Evolutionary conservation across 2,329 filamentous ascomycete species (phyloP), one percentile per base, ranked within the genome.

Genomic region (Colletotrichum endophyticum): DNA sequence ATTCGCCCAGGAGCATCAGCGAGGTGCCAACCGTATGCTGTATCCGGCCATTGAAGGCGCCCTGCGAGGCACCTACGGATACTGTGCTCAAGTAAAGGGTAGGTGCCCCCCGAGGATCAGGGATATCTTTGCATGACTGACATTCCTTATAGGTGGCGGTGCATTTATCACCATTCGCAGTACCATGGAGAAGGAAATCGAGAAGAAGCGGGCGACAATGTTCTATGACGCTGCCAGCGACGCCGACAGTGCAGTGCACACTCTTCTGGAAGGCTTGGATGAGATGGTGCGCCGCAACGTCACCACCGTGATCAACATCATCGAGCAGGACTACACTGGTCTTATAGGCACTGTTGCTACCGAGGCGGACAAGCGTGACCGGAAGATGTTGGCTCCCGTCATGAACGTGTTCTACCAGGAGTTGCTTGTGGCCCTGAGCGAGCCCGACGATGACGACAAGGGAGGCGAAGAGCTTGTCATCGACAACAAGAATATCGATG

Each of bases 271-370:
- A 30, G 19, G 12, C 6, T n/a, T 75, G 6, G 73, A 69, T 4
- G 36, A 22, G 12, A 64, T 9, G 5, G 27, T 76, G 25, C 64
- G 9, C 13, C 4, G 44, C 12, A 44, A 64, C n/a, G 12, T 56
- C n/a, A 61, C 59, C 6, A 7, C 19, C 6, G 4, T 91, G 83
- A 78, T 79, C 82, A 3, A 86, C 86, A 67, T 53, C 74, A 63
- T 7, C 80, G 82, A 36, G 87, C 27, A 76, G 25, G 73, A 76
- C 39, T 76, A 76, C 28, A 36, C 44, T 9, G 15, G 70, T 11
- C 25, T 76, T 13, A 87, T 30, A 74, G 73, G 69, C 36, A 44
- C 56, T 27, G 69, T 67, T 9, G 69, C 69, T 30, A 67, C 30
- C 9, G 63, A 62, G 56, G 53, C 69, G 2, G 62, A 75, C 28